Base-by-base conservation (phyloP, 1,284 basidiomycete genomes). In the Papiliotrema terrestris region DNA sequence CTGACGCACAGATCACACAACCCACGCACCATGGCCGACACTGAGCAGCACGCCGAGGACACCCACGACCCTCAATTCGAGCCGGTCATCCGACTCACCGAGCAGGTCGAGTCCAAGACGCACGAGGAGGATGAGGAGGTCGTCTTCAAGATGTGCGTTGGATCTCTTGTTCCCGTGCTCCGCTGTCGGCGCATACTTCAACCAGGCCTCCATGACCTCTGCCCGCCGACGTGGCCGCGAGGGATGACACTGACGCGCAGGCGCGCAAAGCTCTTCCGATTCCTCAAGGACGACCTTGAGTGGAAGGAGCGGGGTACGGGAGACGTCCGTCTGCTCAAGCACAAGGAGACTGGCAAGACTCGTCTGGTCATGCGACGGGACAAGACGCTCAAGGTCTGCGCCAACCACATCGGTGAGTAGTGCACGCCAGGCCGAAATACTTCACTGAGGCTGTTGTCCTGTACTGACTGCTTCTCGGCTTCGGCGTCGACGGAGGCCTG, bases 321-420 rank as follows among this genome's bases (percentile, higher is more conserved):
- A 45, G 91, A 95, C 72, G 90, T 91, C 63, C 87, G 89, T 72
- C 81, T 96, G 57, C 84, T 96, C 62, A 81, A 86, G 71, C 89
- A 96, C 82, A 93, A 89, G 79, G 83, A 85, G 72, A 89, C 87
- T 43, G 86, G 87, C 81, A 98, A 97, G 80, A 83, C 96, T 68
- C 85, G 96, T 59, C 84, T 99, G 60, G 92, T 99, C 74, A 99
- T 99, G 96, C 84, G 96, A 79, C 89, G 96, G 78, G 96, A 99
- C 83, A 98, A 98, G 87, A 98, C 96, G 46, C 83, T 94, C 78
- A 98, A 99, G 80, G 94, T 98, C 76, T 98, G 96, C 80, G 96
- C 96, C 59, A 99, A 99, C 82, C 96, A 98, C 80, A 81, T 85
- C 67, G 84, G 95, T 97, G 72, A 80, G 91, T 85, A 25, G 19